Percentiles rank a stretch among this genome's conserved stretches.
Evolutionary conservation across 1,284 basidiomycete species (phyloP).

Genomic region (Phenoliferia sp.): DNA sequence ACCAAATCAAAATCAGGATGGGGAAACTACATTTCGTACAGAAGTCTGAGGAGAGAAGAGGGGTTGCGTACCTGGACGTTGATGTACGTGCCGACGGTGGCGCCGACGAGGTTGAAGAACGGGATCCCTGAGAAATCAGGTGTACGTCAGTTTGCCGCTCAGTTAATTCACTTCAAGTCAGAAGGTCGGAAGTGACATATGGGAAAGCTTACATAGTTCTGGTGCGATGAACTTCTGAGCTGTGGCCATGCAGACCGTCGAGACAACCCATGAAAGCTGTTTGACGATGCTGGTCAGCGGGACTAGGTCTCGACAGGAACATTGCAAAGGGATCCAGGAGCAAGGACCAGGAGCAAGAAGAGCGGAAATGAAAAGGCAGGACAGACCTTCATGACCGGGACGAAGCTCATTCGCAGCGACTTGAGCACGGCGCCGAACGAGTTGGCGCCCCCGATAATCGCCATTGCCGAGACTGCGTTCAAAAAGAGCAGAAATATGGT

Average conservation of each 20-base stretch:
- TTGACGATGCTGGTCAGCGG: neutral
- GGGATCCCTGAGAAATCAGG: no score
- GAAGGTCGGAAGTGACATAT: no score
- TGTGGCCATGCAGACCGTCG: conserved; percentile 63
- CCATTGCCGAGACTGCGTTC: conserved; percentile 59
- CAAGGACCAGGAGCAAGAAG: no score
- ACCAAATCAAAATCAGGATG: neutral
- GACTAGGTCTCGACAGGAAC: neutral
- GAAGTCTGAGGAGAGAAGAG: neutral
- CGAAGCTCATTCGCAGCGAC: neutral
- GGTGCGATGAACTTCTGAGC: conserved; percentile 70
- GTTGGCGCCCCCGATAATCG: conserved; percentile 75
- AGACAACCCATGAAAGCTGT: conserved; percentile 65
- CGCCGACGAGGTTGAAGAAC: conserved; percentile 32
- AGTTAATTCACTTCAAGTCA: neutral
- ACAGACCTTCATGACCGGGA: conserved; percentile 61
- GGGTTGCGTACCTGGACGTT: conserved; percentile 20
- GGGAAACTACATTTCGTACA: neutral
- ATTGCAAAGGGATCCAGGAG: no score
- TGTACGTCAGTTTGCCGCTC: neutral
- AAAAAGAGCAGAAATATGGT: neutral
- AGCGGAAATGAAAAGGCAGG: neutral
- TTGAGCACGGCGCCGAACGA: conserved; percentile 55
- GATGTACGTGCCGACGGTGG: conserved; percentile 30
- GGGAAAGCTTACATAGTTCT: conserved; percentile 42